These are phyloP conservation scores for Gnetum montanum DNA, from an alignment of 75 land plant species.

Conservation along the genomic window DNA sequence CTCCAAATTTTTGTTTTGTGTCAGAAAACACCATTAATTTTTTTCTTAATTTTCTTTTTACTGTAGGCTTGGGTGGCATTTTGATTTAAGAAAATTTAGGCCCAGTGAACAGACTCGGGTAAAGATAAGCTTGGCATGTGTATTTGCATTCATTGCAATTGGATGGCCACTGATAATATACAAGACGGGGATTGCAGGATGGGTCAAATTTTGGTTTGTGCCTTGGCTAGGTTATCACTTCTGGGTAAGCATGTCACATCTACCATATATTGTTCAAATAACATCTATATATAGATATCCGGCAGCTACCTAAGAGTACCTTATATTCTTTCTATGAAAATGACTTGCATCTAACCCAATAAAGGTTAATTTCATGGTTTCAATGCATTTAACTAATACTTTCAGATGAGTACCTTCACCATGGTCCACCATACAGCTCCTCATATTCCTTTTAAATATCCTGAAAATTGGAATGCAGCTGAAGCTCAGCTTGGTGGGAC, in stretches of 20 bases:
- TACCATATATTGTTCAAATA: no score
- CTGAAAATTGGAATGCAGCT: conserved; percentile 75
- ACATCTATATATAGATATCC: no score
- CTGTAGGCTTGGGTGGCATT: conserved; percentile 76
- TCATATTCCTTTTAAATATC: conserved; percentile 83
- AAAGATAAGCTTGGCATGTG: conserved; percentile 84
- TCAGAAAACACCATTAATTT: not conserved
- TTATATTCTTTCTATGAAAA: no score
- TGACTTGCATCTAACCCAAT: no score
- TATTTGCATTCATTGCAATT: conserved; percentile 89
- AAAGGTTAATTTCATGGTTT: no score
- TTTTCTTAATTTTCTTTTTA: not conserved
- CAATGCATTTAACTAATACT: no score
- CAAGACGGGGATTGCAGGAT: conserved; percentile 71
- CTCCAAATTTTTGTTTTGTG: not conserved
- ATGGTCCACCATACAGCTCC: conserved; percentile 98
- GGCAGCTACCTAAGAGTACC: no score
- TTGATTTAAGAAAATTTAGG: conserved; percentile 71
- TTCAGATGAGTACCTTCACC: conserved; percentile 98
- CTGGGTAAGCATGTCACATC: conserved; percentile 46
- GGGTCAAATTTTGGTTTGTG: conserved; percentile 92
- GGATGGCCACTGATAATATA: conserved; percentile 90
- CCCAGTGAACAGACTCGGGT: conserved; percentile 67
- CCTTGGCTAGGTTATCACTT: conserved; percentile 98
- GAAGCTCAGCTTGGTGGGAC: conserved; percentile 92